These are phyloP conservation scores for Apiosordaria backusii DNA, from an alignment of 495 filamentous ascomycete genomes.

Conservation along the genomic window DNA sequence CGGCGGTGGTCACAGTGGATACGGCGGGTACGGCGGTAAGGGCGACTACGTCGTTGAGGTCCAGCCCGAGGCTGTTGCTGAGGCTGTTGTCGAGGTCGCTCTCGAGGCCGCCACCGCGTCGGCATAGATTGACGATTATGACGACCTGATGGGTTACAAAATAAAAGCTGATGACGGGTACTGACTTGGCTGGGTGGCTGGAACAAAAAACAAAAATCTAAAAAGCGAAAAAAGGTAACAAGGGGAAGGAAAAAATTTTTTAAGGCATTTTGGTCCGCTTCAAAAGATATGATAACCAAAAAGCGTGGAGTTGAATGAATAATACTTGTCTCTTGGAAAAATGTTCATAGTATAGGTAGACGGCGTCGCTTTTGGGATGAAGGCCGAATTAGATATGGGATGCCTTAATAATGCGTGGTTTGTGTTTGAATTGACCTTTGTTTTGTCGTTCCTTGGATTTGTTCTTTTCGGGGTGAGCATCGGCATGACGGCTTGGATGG, in stretches of 20 bases:
- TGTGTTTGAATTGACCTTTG: background rate
- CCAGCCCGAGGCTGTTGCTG: background rate
- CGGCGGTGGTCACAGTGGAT: background rate
- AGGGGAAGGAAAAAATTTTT: background rate
- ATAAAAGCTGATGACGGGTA: background rate
- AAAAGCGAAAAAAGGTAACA: background rate
- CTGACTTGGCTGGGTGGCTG: background rate
- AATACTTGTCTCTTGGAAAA: background rate
- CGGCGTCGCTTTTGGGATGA: too few species aligned
- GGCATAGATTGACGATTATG: background rate
- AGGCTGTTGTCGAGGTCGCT: background rate
- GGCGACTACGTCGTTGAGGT: constrained; percentile 1
- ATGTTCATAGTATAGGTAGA: background rate
- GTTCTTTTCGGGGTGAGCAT: too few species aligned
- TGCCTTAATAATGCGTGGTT: background rate
- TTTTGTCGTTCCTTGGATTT: background rate
- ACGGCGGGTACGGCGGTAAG: constrained; percentile 3
- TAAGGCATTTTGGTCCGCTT: background rate
- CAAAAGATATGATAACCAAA: background rate
- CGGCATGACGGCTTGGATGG: too few species aligned
- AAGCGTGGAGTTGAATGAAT: background rate
- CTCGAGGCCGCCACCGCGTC: background rate
- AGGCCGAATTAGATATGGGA: background rate
- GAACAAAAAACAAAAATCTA: background rate
- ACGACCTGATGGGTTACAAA: background rate